Evolutionary conservation across 148 eudicot genomes (phyloP).

Genomic region (Silene latifolia): DNA sequence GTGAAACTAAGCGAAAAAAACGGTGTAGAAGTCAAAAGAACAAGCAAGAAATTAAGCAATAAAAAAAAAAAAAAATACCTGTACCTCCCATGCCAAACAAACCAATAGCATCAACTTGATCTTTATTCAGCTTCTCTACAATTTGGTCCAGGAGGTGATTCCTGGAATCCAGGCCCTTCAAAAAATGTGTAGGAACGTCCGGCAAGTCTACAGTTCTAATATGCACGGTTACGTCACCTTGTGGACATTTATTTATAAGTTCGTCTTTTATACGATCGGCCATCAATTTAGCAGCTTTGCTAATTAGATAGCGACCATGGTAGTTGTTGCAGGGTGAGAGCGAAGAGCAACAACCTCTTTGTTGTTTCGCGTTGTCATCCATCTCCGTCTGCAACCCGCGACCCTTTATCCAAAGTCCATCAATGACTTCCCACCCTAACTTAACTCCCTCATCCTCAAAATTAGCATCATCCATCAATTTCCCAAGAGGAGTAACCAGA

Average conservation of each 20-base stretch:
- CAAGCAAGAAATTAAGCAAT: neutral
- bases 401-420: neutral
- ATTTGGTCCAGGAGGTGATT: neutral
- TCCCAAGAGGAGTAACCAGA: neutral
- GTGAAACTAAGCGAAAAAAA: too few species aligned
- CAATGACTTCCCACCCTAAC: constrained; percentile 6
- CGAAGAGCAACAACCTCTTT: neutral
- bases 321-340: neutral
- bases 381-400: neutral
- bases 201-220: neutral
- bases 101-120: neutral
- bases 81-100: neutral
- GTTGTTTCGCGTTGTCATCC: neutral
- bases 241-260: neutral
- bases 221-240: neutral
- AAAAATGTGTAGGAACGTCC: neutral
- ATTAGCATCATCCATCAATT: neutral
- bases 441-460: neutral
- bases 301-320: neutral
- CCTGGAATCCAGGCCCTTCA: neutral
- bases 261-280: neutral
- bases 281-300: neutral
- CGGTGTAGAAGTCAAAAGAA: too few species aligned
- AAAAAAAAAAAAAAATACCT: too few species aligned
- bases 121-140: neutral